Evolutionary conservation across 2,329 filamentous ascomycete genomes (phyloP), one percentile per base, ranked within the genome.

Genomic region (Ceratocystis huliohia): DNA sequence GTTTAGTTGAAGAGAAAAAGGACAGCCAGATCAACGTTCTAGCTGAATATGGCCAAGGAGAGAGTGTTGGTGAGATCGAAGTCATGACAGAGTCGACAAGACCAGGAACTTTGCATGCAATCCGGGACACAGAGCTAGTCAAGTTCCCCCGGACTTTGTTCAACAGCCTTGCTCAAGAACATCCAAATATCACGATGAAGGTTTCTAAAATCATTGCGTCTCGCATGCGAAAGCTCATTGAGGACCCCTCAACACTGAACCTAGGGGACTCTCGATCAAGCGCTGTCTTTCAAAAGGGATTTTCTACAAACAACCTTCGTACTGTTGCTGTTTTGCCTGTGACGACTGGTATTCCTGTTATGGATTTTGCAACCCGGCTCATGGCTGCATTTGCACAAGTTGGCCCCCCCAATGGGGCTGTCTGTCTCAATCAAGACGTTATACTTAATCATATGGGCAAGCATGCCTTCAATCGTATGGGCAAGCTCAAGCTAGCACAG

Each of bases 161-260:
- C 80, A 99, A 99, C 79, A 99, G 94, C 73, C 83, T 99, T 65
- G 94, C 94, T 0, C 88, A 96, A 73, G 94, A 99, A 73, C 94
- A 99, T 73, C 94, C 94, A 4, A 95, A 91, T 56, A 99, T 99
- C 72, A 97, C 94, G 0, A 97, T 99, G 75, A 96, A 97, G 75
- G 96, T 99, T 33, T 97, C 94, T 1, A 99, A 97, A 75, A 94
- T 99, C 71, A 96, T 99, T 72, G 94, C 94, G 0, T 91, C 92
- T 45, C 86, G 94, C 2, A 97, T 99, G 94, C 83, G 93, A 68
- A 84, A 89, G 53, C 77, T 96, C 48, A 84, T 97, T 22, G 91
- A 97, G 71, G 88, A 92, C 71, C 89, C 91, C 1, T 77, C 89
- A 17, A 82, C 84, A 45, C 82, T 87, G 48, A 80, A 85, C 65